Conservation (phyloP, 179 eudicot species). For the Vitellaria paradoxa region DNA sequence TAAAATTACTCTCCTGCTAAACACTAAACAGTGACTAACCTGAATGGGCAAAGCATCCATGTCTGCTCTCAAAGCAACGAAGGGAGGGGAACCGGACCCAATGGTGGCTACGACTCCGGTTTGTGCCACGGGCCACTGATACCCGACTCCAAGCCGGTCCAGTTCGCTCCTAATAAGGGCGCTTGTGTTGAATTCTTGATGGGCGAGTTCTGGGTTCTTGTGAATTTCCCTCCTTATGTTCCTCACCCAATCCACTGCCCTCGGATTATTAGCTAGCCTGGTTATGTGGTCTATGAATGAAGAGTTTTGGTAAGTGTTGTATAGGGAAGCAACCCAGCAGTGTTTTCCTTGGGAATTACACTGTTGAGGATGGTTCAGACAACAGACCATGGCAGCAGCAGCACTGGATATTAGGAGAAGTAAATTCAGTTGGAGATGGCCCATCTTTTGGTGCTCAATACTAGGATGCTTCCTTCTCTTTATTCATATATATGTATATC, state of each 20-base stretch:
- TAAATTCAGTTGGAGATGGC: no score
- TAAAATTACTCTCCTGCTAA: no score
- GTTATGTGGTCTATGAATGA: constrained; percentile 17
- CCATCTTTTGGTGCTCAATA: no score
- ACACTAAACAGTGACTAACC: constrained; percentile 16
- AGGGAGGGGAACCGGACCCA: constrained; percentile 42
- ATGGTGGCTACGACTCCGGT: constrained; percentile 45
- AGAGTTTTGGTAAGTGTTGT: neutral
- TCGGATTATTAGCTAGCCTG: constrained; percentile 20
- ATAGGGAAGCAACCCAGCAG: no score
- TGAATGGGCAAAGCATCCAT: constrained; percentile 53
- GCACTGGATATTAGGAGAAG: no score
- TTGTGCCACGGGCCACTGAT: constrained; percentile 39
- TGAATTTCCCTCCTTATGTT: constrained; percentile 40
- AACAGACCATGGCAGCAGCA: no score
- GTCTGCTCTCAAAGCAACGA: constrained; percentile 53
- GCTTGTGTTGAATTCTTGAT: constrained; percentile 36
- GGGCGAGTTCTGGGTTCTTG: constrained; percentile 41
- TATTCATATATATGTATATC: no score
- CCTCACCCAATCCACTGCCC: constrained; percentile 31
- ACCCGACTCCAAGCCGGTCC: constrained; percentile 30
- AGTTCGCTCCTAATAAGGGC: constrained; percentile 29
- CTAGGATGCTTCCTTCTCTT: no score
- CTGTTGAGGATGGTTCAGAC: no score
- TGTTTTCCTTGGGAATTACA: no score